phyloP scores from a whole-genome alignment of 1,284 basidiomycete genomes.

The Cutaneotrichosporon sp. region DNA sequence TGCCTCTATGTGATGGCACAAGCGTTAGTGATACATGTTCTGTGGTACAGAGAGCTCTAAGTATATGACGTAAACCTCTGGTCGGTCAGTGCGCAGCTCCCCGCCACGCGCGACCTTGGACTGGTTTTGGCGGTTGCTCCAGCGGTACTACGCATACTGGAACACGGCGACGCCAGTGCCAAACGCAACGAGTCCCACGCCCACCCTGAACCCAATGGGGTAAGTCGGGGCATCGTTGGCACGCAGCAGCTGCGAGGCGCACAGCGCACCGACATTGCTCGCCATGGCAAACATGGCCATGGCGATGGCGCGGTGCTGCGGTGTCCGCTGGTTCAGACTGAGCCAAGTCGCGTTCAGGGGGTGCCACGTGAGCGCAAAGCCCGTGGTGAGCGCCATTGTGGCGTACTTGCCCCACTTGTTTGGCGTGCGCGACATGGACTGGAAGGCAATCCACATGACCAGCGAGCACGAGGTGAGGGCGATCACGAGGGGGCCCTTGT shows the following conservation, averaged over 20 bases:
- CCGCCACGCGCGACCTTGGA: not conserved
- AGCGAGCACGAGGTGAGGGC: constrained; percentile 17
- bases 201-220: constrained; percentile 35
- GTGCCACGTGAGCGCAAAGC: constrained; percentile 24
- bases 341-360: constrained; percentile 43
- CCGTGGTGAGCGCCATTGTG: constrained; percentile 26
- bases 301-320: constrained; percentile 40
- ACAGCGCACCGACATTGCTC: constrained; percentile 39
- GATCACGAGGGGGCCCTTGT: constrained; percentile 28
- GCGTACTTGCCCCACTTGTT: constrained; percentile 36
- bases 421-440: constrained; percentile 21
- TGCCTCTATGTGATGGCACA: not conserved
- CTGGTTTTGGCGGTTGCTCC: constrained; percentile 27
- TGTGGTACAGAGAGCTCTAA: not conserved
- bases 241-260: constrained; percentile 43
- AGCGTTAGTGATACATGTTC: not conserved
- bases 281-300: constrained; percentile 47
- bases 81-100: not conserved
- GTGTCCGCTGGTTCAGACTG: constrained; percentile 34
- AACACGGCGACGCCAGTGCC: constrained; percentile 24
- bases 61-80: not conserved
- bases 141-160: constrained; percentile 39
- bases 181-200: constrained; percentile 30
- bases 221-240: constrained; percentile 41
- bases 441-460: constrained; percentile 34